phyloP scores from a whole-genome alignment of 2,329 filamentous ascomycete species.

The Beauveria australis region DNA sequence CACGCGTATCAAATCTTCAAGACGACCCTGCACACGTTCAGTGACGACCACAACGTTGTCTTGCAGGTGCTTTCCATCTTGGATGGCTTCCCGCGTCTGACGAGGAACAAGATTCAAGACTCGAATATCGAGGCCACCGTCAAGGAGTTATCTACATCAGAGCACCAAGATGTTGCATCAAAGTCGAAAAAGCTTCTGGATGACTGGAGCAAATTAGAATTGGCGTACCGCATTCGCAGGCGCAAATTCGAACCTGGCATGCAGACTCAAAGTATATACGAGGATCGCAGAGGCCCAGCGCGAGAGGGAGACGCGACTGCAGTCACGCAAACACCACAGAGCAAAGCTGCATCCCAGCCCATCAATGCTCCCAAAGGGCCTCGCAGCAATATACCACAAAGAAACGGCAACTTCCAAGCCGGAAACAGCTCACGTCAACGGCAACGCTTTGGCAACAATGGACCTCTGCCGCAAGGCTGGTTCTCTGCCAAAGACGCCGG shows the following conservation, averaged over 20 bases:
- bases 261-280: slow-evolving; percentile 46
- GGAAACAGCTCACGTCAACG: slow-evolving; percentile 30
- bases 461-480: slow-evolving; percentile 74
- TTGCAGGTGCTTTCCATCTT: slow-evolving; percentile 86
- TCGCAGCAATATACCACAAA: slow-evolving; percentile 51
- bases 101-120: slow-evolving; percentile 93
- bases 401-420: slow-evolving; percentile 43
- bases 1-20: slow-evolving; percentile 96
- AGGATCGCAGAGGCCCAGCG: slow-evolving; percentile 49
- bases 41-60: slow-evolving; percentile 82
- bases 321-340: slow-evolving; percentile 26
- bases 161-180: slow-evolving; percentile 66
- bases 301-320: slow-evolving; percentile 29
- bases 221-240: slow-evolving; percentile 86
- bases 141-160: slow-evolving; percentile 55
- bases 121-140: slow-evolving; percentile 88
- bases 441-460: slow-evolving; percentile 34
- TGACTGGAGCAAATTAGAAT: slow-evolving; percentile 81
- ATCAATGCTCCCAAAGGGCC: slow-evolving; percentile 50
- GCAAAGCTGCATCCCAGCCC: slow-evolving; percentile 34
- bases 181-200: slow-evolving; percentile 66
- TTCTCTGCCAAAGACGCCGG: slow-evolving; percentile 63
- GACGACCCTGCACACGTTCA: slow-evolving; percentile 74
- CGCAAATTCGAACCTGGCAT: slow-evolving; percentile 73
- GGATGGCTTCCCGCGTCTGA: slow-evolving; percentile 79